Base-by-base conservation (phyloP, 139 green algal species). In the Picocystis salinarum region DNA sequence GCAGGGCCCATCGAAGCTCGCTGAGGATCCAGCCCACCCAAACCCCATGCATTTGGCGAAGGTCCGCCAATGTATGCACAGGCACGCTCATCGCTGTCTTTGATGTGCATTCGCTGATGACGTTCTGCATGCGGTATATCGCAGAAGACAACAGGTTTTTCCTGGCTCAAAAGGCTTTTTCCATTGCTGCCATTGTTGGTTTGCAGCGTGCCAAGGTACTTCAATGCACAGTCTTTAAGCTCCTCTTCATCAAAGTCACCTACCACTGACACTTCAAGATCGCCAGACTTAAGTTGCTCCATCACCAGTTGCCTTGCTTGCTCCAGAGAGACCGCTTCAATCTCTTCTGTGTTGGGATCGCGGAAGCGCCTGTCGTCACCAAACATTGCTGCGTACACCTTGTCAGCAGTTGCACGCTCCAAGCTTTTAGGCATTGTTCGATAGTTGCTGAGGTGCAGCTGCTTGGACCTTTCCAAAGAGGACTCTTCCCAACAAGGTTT, bases 61-160 rank as follows among this genome's bases (percentile, higher is more conserved):
- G 59, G 45, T n/a, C 81, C 82, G 13, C 69, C 70, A 28, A 96
- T 79, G 74, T 88, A 92, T 5, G 82, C 86, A 34, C 61, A 74
- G 3, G 87, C 88, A 12, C 88, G 62, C 69, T 98, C 85, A 48
- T 98, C 88, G 11, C 68, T 84, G 64, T 93, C 84, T 41, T 66
- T 53, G 15, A 68, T 34, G n/a, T 58, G 48, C 9, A 66, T 25
- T 40, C 61, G 46, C 45, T 23, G 46, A 39, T 26, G 2, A 51
- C 48, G 2, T 46, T 55, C 22, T 48, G 39, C 3, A 7, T 55
- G 12, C 46, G 33, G n/a, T 30, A 29, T 5, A 17, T 48, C 22
- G n/a, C n/a, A n/a, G n/a, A n/a, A n/a, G n/a, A n/a, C n/a, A n/a
- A n/a, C n/a, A n/a, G n/a, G n/a, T n/a, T n/a, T n/a, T n/a, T n/a